phyloP scores from a whole-genome alignment of 2,329 filamentous ascomycete species.

The Aspergillus costaricaensis region DNA sequence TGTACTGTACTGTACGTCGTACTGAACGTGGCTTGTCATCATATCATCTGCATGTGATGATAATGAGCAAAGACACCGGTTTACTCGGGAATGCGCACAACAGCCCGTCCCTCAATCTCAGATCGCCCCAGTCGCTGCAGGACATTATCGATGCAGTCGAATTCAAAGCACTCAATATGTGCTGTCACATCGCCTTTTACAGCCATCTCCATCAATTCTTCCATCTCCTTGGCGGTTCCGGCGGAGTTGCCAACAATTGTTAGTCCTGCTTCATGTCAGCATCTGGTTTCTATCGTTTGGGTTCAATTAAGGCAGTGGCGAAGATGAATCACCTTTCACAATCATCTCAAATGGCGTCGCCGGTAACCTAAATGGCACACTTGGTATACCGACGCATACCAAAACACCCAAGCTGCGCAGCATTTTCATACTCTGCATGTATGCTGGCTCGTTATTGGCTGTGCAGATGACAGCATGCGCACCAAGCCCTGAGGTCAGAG shows the following conservation, averaged over 20 bases:
- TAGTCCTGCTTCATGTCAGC: conserved; percentile 33
- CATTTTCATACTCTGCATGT: conserved; percentile 47
- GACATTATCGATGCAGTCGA: conserved; percentile 38
- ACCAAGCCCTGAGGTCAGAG: conserved; percentile 45
- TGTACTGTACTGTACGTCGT: no score
- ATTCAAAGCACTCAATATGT: conserved; percentile 39
- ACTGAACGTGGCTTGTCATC: no score
- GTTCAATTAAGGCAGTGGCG: neutral
- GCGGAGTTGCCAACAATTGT: conserved; percentile 51
- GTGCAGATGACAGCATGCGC: conserved; percentile 51
- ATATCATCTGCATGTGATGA: no score
- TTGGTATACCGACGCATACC: conserved; percentile 52
- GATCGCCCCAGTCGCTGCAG: conserved; percentile 38
- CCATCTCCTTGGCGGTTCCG: conserved; percentile 49
- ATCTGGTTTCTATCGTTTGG: neutral
- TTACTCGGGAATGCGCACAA: conserved; percentile 36
- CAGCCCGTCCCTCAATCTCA: conserved; percentile 42
- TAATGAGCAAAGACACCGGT: neutral
- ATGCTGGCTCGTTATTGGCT: conserved; percentile 49
- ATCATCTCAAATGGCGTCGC: conserved; percentile 52
- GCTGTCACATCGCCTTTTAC: conserved; percentile 44
- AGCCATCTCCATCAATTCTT: conserved; percentile 48
- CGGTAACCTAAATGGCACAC: conserved; percentile 45
- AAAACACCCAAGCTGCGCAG: conserved; percentile 50
- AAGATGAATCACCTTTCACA: conserved; percentile 39